phyloP scores from a whole-genome alignment of 1,139 yeast genomes.

The Pichia kudriavzevii region DNA sequence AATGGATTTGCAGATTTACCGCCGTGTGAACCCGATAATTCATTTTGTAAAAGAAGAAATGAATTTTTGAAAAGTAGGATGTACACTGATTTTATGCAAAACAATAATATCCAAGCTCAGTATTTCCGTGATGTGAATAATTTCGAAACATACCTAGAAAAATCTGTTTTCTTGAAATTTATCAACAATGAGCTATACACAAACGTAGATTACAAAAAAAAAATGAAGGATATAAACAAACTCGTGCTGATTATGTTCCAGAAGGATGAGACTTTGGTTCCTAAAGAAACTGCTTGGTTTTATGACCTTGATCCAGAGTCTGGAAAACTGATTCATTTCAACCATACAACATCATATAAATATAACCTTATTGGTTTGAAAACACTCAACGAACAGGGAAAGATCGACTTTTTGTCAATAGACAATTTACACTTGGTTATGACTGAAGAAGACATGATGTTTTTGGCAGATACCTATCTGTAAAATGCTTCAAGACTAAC shows the following conservation, averaged over 20 bases:
- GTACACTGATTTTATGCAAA: constrained; percentile 54
- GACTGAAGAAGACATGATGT: constrained; percentile 38
- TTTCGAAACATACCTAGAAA: constrained; percentile 24
- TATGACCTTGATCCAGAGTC: constrained; percentile 43
- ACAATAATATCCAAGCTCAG: constrained; percentile 61
- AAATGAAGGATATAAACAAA: constrained; percentile 38
- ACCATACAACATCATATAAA: constrained; percentile 41
- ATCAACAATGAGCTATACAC: constrained; percentile 52
- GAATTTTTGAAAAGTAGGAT: constrained; percentile 50
- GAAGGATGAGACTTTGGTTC: constrained; percentile 61
- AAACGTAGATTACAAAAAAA: constrained; percentile 32
- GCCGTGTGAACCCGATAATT: constrained; percentile 45
- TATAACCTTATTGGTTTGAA: constrained; percentile 56
- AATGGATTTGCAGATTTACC: constrained; percentile 71
- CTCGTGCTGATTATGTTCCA: constrained; percentile 55
- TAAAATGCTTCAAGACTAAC: no score
- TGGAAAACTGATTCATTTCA: constrained; percentile 39
- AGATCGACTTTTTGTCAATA: constrained; percentile 42
- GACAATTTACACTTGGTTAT: constrained; percentile 67
- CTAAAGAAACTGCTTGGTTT: constrained; percentile 67
- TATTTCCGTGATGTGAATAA: constrained; percentile 52
- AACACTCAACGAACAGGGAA: constrained; percentile 35
- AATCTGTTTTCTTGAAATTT: constrained; percentile 40
- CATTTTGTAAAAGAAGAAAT: constrained; percentile 56
- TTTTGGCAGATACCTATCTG: constrained; percentile 26